These are phyloP conservation scores for Zygoascus biomembranicola DNA, from an alignment of 805 yeast species.

Conservation along the genomic window DNA sequence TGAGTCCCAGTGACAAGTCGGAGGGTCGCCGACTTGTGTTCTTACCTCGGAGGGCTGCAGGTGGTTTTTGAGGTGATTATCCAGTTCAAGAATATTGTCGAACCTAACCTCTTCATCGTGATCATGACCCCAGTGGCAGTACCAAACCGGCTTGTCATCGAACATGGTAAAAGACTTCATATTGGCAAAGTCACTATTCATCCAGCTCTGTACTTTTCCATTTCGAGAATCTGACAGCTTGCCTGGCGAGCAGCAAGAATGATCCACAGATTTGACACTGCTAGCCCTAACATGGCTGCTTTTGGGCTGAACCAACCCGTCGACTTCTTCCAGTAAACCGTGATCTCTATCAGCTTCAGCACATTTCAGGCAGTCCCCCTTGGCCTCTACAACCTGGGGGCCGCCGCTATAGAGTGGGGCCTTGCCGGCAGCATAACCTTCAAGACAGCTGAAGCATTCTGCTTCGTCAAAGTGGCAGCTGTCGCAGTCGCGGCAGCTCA, in stretches of 20 bases:
- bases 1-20: constrained; percentile 33
- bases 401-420: neutral
- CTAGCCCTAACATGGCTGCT: neutral
- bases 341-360: neutral
- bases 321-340: neutral
- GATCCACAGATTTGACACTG: neutral
- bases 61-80: constrained; percentile 6
- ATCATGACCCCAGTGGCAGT: constrained; percentile 31
- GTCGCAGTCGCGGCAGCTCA: neutral
- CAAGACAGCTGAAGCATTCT: constrained; percentile 1
- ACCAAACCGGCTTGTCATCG: constrained; percentile 9
- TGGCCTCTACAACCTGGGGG: neutral
- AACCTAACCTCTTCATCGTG: constrained; percentile 26
- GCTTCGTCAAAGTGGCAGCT: neutral
- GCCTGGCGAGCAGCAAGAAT: neutral
- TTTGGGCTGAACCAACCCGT: neutral
- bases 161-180: neutral
- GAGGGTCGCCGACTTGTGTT: constrained; percentile 9
- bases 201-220: neutral
- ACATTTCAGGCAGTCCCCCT: neutral
- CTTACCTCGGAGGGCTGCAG: neutral
- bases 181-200: neutral
- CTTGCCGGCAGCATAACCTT: neutral
- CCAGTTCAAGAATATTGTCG: constrained; percentile 22
- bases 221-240: neutral